Evolutionary conservation across 441 rosid genomes (phyloP).

Genomic region (Hura crepitans): DNA sequence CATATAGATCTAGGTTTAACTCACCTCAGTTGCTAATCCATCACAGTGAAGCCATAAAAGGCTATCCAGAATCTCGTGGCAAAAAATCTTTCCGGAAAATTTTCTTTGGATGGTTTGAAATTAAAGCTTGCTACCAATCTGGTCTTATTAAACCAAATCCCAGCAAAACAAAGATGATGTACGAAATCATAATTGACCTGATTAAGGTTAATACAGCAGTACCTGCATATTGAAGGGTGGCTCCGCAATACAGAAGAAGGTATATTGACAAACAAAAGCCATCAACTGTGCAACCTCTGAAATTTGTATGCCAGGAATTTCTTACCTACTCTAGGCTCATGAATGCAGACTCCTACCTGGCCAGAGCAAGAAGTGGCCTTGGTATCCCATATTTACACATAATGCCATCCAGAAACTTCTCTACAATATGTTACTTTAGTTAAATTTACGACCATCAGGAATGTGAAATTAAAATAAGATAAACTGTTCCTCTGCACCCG

Average conservation of each 20-base stretch:
- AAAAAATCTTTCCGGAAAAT: not conserved
- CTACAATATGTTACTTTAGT: not conserved
- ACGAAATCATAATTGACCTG: not conserved
- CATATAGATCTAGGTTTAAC: not conserved
- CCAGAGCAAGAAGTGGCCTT: not conserved
- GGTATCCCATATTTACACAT: not conserved
- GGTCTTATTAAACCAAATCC: constrained; percentile 2
- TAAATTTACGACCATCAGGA: not conserved
- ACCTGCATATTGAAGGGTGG: not conserved
- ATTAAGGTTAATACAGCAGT: not conserved
- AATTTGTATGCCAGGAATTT: not conserved
- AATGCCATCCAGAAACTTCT: constrained; percentile 3
- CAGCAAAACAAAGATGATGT: constrained; percentile 7
- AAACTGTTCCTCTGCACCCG: not conserved
- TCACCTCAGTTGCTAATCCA: not conserved
- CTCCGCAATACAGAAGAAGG: not conserved
- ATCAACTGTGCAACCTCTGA: not conserved
- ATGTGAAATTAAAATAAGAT: constrained; percentile 12
- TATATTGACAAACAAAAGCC: not conserved
- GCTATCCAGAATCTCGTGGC: not conserved
- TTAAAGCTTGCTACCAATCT: not conserved
- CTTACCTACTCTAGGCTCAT: not conserved
- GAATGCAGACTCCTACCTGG: not conserved
- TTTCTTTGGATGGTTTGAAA: not conserved
- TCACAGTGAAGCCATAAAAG: not conserved